Conservation (phyloP, 2,329 filamentous ascomycete species). For the Aspergillus sp. region DNA sequence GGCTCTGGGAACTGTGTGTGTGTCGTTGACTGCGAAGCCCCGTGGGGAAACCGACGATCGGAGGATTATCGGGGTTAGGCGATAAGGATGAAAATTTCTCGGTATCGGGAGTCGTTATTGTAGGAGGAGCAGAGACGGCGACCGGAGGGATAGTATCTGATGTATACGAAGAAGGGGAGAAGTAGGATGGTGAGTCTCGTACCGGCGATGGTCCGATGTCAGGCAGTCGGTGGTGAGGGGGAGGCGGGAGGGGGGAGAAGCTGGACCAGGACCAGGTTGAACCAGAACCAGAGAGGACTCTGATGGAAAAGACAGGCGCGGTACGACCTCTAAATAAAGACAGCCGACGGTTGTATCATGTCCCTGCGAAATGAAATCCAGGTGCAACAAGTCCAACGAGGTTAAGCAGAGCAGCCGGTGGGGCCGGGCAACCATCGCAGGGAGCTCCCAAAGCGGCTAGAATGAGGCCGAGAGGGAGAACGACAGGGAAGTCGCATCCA, state of each 20-base stretch:
- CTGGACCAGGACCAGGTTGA: background rate
- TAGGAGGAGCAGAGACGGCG: background rate
- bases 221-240: slow-evolving; percentile 1
- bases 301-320: background rate
- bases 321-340: background rate
- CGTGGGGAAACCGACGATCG: slow-evolving; percentile 7
- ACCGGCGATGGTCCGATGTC: slow-evolving; percentile 7
- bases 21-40: slow-evolving; percentile 10
- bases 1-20: background rate
- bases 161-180: background rate
- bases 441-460: background rate
- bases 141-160: background rate
- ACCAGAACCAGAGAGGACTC: background rate
- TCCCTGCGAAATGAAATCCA: background rate
- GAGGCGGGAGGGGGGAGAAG: background rate
- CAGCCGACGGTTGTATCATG: background rate
- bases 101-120: background rate
- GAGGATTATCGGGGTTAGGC: slow-evolving; percentile 1
- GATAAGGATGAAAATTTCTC: background rate
- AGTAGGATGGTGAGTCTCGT: background rate
- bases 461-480: background rate
- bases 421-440: slow-evolving; percentile 1
- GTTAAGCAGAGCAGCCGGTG: background rate
- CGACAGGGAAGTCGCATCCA: background rate
- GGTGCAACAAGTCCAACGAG: background rate